Conservation (phyloP, 2,329 filamentous ascomycete species). For the Pseudocercospora musae region DNA sequence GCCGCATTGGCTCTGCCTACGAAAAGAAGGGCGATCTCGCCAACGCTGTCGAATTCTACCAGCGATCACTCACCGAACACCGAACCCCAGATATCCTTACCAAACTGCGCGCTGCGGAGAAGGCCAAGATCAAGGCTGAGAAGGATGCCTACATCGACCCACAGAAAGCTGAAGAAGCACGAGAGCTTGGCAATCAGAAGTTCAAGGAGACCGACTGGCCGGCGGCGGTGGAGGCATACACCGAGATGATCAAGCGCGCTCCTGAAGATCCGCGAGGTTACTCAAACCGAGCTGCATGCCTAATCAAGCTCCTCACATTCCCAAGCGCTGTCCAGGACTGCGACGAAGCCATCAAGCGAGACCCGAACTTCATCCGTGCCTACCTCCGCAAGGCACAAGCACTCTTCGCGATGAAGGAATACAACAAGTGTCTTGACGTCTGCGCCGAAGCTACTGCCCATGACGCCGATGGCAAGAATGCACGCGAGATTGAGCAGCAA, state of each 20-base stretch:
- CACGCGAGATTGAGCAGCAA: conserved; percentile 88
- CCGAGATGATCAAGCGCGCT: conserved; percentile 93
- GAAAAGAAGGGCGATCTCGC: conserved; percentile 81
- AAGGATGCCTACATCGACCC: conserved; percentile 83
- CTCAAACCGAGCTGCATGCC: conserved; percentile 93
- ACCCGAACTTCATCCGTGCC: conserved; percentile 87
- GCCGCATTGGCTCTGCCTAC: conserved; percentile 88
- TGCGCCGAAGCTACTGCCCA: conserved; percentile 76
- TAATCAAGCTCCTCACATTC: conserved; percentile 95
- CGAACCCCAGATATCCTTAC: conserved; percentile 89
- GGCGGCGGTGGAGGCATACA: conserved; percentile 87
- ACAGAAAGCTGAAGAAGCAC: conserved; percentile 88
- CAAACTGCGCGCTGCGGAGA: conserved; percentile 89
- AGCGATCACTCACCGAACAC: conserved; percentile 92
- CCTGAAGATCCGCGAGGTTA: conserved; percentile 91
- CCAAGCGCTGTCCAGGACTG: conserved; percentile 91
- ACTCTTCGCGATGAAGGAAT: conserved; percentile 96
- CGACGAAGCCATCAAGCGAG: conserved; percentile 83
- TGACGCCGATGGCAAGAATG: conserved; percentile 76
- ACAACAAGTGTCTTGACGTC: conserved; percentile 88
- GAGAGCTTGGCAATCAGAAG: conserved; percentile 90
- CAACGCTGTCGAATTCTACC: conserved; percentile 82
- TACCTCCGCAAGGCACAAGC: conserved; percentile 97
- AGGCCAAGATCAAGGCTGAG: conserved; percentile 73
- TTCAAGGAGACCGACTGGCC: conserved; percentile 98